A percentile compares a stretch with the other conserved stretches of the same genome.
phyloP scores from a whole-genome alignment of 192 early-diverging fungal species.

The Chytriomyces sp. region DNA sequence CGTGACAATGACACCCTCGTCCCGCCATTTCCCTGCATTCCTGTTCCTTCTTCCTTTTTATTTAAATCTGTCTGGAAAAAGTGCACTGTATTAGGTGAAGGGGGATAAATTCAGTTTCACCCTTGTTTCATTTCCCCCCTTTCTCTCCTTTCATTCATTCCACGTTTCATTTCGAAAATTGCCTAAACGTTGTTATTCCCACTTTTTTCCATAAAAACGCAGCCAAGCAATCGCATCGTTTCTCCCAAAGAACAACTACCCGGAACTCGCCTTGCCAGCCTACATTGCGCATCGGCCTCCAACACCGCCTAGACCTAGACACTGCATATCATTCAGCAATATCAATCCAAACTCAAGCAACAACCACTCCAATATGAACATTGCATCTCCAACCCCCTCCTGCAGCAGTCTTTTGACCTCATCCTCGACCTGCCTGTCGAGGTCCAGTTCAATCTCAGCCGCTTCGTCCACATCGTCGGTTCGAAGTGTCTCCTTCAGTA shows the following conservation, averaged over 20 bases:
- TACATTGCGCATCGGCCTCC: not conserved
- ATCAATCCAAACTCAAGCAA: too few relatives aligned
- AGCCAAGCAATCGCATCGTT: not conserved
- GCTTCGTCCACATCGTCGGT: not conserved
- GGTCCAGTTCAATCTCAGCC: not conserved
- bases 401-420: not conserved
- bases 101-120: not conserved
- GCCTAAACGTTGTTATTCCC: not conserved
- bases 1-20: too few relatives aligned
- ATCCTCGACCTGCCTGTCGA: not conserved
- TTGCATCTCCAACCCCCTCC: not conserved
- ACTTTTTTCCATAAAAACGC: not conserved
- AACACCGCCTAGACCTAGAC: slow-evolving; percentile 1
- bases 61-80: not conserved
- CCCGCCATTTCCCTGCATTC: too few relatives aligned
- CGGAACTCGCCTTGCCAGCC: not conserved
- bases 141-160: not conserved
- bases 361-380: not conserved
- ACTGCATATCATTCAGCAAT: not conserved
- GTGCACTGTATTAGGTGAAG: not conserved
- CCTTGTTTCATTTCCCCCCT: not conserved
- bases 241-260: not conserved
- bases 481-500: not conserved
- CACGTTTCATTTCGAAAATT: not conserved
- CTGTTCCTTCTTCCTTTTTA: too few relatives aligned